Evolutionary conservation across 768 basidiomycete genomes (phyloP), one percentile per base, ranked within the genome.

Genomic region (Crepidotus variabilis): DNA sequence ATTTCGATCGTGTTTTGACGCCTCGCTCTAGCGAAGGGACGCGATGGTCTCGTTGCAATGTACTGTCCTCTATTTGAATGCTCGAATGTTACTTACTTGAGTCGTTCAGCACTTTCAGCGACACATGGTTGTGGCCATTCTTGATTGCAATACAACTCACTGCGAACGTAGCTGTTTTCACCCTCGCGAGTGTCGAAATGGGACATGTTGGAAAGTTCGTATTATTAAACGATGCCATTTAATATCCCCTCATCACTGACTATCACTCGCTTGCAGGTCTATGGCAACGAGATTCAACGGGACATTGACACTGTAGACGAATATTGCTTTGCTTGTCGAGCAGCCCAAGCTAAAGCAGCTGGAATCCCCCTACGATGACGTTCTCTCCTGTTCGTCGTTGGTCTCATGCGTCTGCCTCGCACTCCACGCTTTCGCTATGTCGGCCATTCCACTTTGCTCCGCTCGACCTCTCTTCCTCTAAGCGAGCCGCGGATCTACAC

Each of bases 21-120:
- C 54, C 50, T 39, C 57, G 56, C n/a, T 56, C 54, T 68, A 90
- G 89, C 57, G 82, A 89, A 80, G 89, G 89, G 69, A 90, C 88
- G 18, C 81, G 81, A 21, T 91, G 88, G 88, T 71, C 75, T 54
- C 78, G 76, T 57, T 91, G 89, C 69, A 84, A 85, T 63, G 88
- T 90, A 72, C 61, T 67, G 71, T 54, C n/a, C 50, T 61, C 50
- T 59, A 47, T 57, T 51, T 56, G 52, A 54, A 34, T 59, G 10
- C 20, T 32, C 28, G 21, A 20, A 39, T 32, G 32, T 59, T 43
- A 50, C 36, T 66, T 33, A 69, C 23, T 36, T 36, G 35, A 49
- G 28, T 33, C n/a, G 21, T 34, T 35, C 58, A 91, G 89, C 89
- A 91, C 67, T 91, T 90, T 66, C 89, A 90, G 70, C 83, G 88